Base-by-base conservation (phyloP, 2,329 filamentous ascomycete species). In the Clonostachys solani region DNA sequence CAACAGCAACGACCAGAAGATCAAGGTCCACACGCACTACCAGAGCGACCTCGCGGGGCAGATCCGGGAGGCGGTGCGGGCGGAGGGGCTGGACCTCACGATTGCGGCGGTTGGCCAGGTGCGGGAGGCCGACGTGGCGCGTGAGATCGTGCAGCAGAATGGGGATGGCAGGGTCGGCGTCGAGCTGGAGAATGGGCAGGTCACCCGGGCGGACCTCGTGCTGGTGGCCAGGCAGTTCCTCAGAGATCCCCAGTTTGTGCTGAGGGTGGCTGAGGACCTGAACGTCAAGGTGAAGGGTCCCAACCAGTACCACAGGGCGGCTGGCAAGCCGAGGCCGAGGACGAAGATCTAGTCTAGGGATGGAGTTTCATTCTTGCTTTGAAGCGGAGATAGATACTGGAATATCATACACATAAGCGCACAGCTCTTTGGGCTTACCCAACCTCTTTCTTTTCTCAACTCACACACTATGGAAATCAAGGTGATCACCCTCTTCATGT, bases 31-130 rank as follows among this genome's bases (percentile, higher is more conserved):
- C 41, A 78, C 81, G 48, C 81, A 84, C 2, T 92, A 88, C 73
- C 91, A 95, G 71, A 77, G 84, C 18, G 81, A 84, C 38, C 81
- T 94, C 47, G 86, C 89, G 0, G 80, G 82, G 42, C 72, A 76
- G 33, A 81, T 95, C 52, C 89, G 92, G 60, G 74, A 83, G 53
- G 86, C 80, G 10, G 42, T 90, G 71, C 60, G 59, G 17, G 64
- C 63, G 17, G 72, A 73, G 2, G 72, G 72, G 8, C 60, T 72
- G 50, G 53, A 66, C 38, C 61, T 96, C 60, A 66, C 83, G 2
- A 84, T 96, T 34, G 84, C 83, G 17, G 78, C 85, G 4, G 90
- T 96, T 2, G 91, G 92, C 5, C 71, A 80, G 49, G 87, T 96
- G 56, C 83, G 77, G 36, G 78, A 78, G 33, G 86, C 84, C 3